These are phyloP conservation scores for Cryptococcus hybrid DNA, from an alignment of 1,284 basidiomycete genomes.

Conservation along the genomic window DNA sequence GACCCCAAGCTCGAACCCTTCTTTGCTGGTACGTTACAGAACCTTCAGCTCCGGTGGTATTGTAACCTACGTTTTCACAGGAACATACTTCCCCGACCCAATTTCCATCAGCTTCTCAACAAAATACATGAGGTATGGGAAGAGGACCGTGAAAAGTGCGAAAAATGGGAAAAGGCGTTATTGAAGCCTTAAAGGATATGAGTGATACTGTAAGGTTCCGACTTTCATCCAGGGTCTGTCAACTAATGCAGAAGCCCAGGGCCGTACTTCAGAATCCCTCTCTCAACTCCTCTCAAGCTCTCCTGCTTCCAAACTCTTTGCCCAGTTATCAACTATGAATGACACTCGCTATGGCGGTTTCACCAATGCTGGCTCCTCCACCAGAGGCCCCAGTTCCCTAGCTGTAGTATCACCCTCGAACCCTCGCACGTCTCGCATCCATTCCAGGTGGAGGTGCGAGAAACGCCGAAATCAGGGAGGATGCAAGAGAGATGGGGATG, in stretches of 20 bases:
- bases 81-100: conserved; percentile 49
- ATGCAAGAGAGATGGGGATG: conserved; percentile 32
- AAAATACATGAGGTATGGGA: conserved; percentile 37
- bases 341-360: conserved; percentile 51
- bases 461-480: conserved; percentile 28
- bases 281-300: conserved; percentile 10
- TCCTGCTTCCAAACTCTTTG: conserved; percentile 24
- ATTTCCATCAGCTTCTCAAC: conserved; percentile 31
- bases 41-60: conserved; percentile 14
- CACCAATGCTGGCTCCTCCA: conserved; percentile 31
- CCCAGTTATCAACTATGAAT: conserved; percentile 22
- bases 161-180: conserved; percentile 28
- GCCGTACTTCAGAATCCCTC: neutral
- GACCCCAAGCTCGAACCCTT: conserved; percentile 53
- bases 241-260: neutral
- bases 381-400: conserved; percentile 50
- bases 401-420: conserved; percentile 32
- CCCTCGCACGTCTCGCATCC: conserved; percentile 29
- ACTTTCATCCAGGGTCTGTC: neutral
- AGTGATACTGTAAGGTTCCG: conserved; percentile 6
- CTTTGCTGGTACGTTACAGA: conserved; percentile 47
- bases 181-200: conserved; percentile 30
- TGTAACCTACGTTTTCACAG: conserved; percentile 31
- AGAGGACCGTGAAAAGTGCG: conserved; percentile 28
- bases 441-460: conserved; percentile 12